phyloP scores from a whole-genome alignment of 2,329 filamentous ascomycete species.

The Emergomyces orientalis region DNA sequence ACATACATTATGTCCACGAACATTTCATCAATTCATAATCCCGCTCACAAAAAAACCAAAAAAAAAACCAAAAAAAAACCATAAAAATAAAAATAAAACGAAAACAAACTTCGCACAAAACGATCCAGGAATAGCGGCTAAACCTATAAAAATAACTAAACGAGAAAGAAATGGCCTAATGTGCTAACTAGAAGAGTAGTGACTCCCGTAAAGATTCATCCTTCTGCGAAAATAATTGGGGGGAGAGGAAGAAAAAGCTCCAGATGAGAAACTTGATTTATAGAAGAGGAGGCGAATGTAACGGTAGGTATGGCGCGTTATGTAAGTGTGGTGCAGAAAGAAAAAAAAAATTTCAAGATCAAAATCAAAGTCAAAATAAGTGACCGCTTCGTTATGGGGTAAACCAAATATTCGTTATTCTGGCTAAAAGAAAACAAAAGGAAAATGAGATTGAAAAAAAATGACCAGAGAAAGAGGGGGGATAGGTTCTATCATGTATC shows the following conservation, averaged over 20 bases:
- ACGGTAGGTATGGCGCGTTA: background rate
- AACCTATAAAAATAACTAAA: background rate
- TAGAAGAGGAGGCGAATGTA: background rate
- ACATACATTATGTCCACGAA: background rate
- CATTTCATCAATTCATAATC: constrained; percentile 1
- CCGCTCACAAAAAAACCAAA: background rate
- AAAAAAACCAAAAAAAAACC: background rate
- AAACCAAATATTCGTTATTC: background rate
- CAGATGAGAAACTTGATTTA: background rate
- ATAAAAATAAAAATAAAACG: background rate
- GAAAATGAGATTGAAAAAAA: background rate
- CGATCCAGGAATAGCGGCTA: too few species aligned
- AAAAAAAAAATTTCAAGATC: background rate
- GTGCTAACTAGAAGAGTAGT: background rate
- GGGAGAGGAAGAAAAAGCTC: background rate
- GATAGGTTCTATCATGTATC: too few species aligned
- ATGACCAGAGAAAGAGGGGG: background rate
- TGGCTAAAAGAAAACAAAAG: background rate
- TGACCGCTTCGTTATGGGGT: background rate
- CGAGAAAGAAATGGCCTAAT: background rate
- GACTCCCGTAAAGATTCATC: background rate
- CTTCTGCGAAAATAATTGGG: background rate
- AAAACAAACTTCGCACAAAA: background rate
- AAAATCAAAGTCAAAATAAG: background rate
- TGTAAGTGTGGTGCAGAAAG: background rate